These are phyloP conservation scores for Russula lepida DNA, from an alignment of 768 basidiomycete genomes.

Conservation along the genomic window DNA sequence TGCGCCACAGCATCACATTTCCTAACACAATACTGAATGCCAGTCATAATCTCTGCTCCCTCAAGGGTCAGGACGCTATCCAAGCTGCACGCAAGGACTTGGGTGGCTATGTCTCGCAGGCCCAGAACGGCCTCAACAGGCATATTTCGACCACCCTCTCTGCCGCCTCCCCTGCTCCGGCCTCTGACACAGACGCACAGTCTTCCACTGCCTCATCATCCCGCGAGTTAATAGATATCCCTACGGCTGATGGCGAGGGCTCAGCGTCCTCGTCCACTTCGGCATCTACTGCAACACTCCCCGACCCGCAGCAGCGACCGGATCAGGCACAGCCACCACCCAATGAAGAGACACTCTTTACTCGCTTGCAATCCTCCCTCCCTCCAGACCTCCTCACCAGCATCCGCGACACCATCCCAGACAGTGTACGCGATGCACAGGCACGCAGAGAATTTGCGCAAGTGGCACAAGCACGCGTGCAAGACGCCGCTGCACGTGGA, in stretches of 20 bases:
- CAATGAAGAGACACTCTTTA: slow-evolving; percentile 42
- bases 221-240: slow-evolving; percentile 12
- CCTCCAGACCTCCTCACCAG: slow-evolving; percentile 66
- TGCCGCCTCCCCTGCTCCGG: background rate
- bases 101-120: slow-evolving; percentile 63
- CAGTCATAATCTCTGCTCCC: background rate
- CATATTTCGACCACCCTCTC: slow-evolving; percentile 37
- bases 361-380: slow-evolving; percentile 64
- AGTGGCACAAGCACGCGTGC: slow-evolving; percentile 62
- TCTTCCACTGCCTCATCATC: slow-evolving; percentile 24
- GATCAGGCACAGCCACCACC: slow-evolving; percentile 2
- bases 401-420: slow-evolving; percentile 60
- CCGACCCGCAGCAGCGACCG: background rate
- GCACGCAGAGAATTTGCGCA: slow-evolving; percentile 57
- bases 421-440: slow-evolving; percentile 40
- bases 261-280: slow-evolving; percentile 21
- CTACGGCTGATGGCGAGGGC: slow-evolving; percentile 21
- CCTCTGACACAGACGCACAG: slow-evolving; percentile 13
- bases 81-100: slow-evolving; percentile 68
- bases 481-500: slow-evolving; percentile 29
- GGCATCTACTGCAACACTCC: slow-evolving; percentile 13
- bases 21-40: background rate
- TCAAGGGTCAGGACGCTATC: slow-evolving; percentile 60
- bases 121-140: slow-evolving; percentile 67
- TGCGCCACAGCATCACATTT: slow-evolving; percentile 26